These are phyloP conservation scores for Chlorophyllum brunneum DNA, from an alignment of 768 basidiomycete species.

Conservation along the genomic window DNA sequence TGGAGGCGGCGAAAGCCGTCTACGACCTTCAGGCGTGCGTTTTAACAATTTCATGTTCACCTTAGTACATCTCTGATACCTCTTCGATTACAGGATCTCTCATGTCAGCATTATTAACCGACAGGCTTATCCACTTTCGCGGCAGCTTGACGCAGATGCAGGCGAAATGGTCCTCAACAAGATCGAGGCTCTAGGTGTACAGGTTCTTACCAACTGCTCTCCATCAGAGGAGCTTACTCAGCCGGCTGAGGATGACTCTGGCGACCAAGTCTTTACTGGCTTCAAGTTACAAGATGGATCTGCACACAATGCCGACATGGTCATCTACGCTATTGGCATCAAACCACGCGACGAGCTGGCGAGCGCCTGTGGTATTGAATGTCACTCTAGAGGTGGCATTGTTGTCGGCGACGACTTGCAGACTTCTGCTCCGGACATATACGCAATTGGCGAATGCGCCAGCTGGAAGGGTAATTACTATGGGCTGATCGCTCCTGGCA, in stretches of 20 bases:
- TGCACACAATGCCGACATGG: slow-evolving; percentile 45
- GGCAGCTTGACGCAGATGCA: slow-evolving; percentile 53
- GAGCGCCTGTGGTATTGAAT: slow-evolving; percentile 44
- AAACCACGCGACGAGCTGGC: slow-evolving; percentile 69
- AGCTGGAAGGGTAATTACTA: slow-evolving; percentile 65
- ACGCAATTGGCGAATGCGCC: slow-evolving; percentile 77
- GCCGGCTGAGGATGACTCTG: slow-evolving; percentile 20
- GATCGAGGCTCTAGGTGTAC: slow-evolving; percentile 57
- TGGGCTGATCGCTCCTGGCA: slow-evolving; percentile 72
- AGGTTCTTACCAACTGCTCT: slow-evolving; percentile 43
- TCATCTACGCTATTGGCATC: slow-evolving; percentile 70
- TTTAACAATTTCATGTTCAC: slow-evolving; percentile 3
- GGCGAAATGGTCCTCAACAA: slow-evolving; percentile 59
- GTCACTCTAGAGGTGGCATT: slow-evolving; percentile 50
- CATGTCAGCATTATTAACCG: slow-evolving; percentile 53
- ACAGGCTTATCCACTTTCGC: slow-evolving; percentile 48
- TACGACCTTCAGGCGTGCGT: slow-evolving; percentile 46
- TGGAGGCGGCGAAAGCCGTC: slow-evolving; percentile 73
- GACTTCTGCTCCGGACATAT: slow-evolving; percentile 58
- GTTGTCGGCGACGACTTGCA: slow-evolving; percentile 51
- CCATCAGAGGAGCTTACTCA: slow-evolving; percentile 24
- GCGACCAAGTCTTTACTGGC: slow-evolving; percentile 37
- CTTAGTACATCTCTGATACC: neutral
- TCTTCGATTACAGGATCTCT: slow-evolving; percentile 26
- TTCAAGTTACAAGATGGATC: slow-evolving; percentile 47